Conservation (phyloP, 805 yeast genomes). For the Dipodascus albidus region DNA sequence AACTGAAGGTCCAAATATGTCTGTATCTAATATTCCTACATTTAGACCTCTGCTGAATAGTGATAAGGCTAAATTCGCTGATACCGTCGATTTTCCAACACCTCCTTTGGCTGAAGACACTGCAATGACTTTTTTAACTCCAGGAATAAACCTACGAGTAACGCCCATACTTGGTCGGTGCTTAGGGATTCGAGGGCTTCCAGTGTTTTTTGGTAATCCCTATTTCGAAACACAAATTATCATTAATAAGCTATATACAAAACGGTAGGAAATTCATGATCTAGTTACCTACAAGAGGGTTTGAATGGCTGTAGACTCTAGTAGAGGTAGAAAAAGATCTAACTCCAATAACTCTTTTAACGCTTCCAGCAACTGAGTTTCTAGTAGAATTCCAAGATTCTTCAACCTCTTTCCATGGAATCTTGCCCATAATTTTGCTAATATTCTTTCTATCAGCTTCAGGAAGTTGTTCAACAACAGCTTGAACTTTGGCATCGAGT, state of each 20-base stretch:
- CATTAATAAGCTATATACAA: slow-evolving; percentile 1
- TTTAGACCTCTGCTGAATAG: slow-evolving; percentile 40
- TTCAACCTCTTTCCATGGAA: slow-evolving; percentile 21
- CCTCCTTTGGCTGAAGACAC: slow-evolving; percentile 77
- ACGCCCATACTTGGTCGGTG: slow-evolving; percentile 42
- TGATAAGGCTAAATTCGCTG: slow-evolving; percentile 55
- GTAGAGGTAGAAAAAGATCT: slow-evolving; percentile 20
- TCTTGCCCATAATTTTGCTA: slow-evolving; percentile 16
- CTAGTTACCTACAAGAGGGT: slow-evolving; percentile 39
- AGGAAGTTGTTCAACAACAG: slow-evolving; percentile 11
- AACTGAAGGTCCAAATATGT: slow-evolving; percentile 75
- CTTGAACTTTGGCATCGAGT: slow-evolving; percentile 25
- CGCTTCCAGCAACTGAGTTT: slow-evolving; percentile 18
- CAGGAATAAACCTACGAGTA: slow-evolving; percentile 35
- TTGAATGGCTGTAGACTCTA: slow-evolving; percentile 29
- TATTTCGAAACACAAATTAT: not conserved
- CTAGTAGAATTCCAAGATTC: slow-evolving; percentile 22
- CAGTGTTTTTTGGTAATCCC: not conserved
- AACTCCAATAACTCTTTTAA: slow-evolving; percentile 13
- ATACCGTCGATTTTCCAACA: slow-evolving; percentile 68
- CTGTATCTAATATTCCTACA: slow-evolving; percentile 68
- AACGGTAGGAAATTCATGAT: not conserved
- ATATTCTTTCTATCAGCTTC: slow-evolving; percentile 11
- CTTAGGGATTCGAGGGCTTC: slow-evolving; percentile 21
- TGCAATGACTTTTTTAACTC: slow-evolving; percentile 49